These are phyloP conservation scores for Cystoderma amianthinum DNA, from an alignment of 768 basidiomycete genomes.

Conservation along the genomic window DNA sequence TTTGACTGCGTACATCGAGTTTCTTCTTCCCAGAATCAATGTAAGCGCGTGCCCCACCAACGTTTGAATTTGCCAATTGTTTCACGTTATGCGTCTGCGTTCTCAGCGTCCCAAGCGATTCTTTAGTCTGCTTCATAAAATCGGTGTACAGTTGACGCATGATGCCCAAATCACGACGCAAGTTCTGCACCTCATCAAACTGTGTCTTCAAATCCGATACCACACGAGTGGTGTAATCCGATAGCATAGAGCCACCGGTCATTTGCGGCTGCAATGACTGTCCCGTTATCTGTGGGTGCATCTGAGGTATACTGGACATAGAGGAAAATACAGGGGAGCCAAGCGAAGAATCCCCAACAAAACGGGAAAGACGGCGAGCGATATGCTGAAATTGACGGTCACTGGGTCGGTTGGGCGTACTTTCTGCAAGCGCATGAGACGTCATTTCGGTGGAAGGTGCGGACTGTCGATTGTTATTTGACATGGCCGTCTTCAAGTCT, in stretches of 20 bases:
- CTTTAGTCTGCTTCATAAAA: constrained; percentile 89
- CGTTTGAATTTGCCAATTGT: constrained; percentile 72
- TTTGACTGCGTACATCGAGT: constrained; percentile 85
- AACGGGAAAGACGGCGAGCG: constrained; percentile 68
- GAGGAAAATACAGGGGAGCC: constrained; percentile 16
- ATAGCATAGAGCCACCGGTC: constrained; percentile 69
- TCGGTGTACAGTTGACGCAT: constrained; percentile 95
- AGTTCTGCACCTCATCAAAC: constrained; percentile 90
- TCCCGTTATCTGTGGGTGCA: constrained; percentile 62
- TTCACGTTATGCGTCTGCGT: constrained; percentile 84
- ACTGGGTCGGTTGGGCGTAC: constrained; percentile 60
- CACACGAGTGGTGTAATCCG: constrained; percentile 68
- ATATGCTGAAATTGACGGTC: constrained; percentile 70
- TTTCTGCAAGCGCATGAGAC: constrained; percentile 52
- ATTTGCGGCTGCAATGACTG: constrained; percentile 63
- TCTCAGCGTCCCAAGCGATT: constrained; percentile 69
- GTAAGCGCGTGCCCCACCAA: constrained; percentile 82
- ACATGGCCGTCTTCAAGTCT: constrained; percentile 69
- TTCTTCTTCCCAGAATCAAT: constrained; percentile 90
- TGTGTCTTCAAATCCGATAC: constrained; percentile 84
- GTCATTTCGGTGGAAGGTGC: too few species aligned
- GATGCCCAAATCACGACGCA: constrained; percentile 87
- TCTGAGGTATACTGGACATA: constrained; percentile 21
- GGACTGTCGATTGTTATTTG: constrained; percentile 46
- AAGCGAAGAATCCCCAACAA: constrained; percentile 40